phyloP scores from a whole-genome alignment of 2,329 filamentous ascomycete species.

The Talaromyces pinophilus region DNA sequence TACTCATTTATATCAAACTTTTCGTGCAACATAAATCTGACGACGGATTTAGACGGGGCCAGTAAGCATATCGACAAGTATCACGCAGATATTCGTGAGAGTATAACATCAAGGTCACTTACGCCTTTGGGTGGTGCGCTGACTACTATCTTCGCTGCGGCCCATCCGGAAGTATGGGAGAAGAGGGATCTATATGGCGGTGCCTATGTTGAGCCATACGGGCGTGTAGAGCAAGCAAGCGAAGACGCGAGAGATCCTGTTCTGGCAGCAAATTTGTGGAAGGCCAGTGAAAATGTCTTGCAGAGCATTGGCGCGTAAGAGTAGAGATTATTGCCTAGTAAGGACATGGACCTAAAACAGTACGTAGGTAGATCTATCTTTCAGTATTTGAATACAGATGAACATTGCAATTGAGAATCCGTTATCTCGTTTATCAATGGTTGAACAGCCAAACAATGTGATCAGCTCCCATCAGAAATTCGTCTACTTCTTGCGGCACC shows the following conservation, averaged over 20 bases:
- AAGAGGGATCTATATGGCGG: constrained; percentile 16
- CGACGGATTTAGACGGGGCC: constrained; percentile 3
- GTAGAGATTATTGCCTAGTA: not conserved
- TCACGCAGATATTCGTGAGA: constrained; percentile 13
- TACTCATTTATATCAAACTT: not conserved
- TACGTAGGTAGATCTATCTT: not conserved
- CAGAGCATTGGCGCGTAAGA: constrained; percentile 9
- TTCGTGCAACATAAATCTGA: not conserved
- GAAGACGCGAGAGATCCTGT: constrained; percentile 16
- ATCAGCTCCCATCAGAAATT: constrained; percentile 15
- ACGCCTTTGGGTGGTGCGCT: constrained; percentile 15
- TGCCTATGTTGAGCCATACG: constrained; percentile 20
- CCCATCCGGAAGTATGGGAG: constrained; percentile 18
- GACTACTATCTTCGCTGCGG: constrained; percentile 17
- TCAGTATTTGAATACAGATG: not conserved
- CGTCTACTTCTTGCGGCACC: constrained; percentile 17
- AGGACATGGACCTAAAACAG: not conserved
- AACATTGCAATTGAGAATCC: not conserved
- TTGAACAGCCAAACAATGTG: constrained; percentile 18
- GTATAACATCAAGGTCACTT: constrained; percentile 5
- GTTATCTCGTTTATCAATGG: not conserved
- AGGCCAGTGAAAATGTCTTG: constrained; percentile 15
- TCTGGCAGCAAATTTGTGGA: constrained; percentile 17
- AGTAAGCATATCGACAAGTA: constrained; percentile 17
- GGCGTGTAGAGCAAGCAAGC: constrained; percentile 12